Evolutionary conservation across 441 rosid genomes (phyloP), one percentile per base, ranked within the genome.

Genomic region (Croton laevigatus): DNA sequence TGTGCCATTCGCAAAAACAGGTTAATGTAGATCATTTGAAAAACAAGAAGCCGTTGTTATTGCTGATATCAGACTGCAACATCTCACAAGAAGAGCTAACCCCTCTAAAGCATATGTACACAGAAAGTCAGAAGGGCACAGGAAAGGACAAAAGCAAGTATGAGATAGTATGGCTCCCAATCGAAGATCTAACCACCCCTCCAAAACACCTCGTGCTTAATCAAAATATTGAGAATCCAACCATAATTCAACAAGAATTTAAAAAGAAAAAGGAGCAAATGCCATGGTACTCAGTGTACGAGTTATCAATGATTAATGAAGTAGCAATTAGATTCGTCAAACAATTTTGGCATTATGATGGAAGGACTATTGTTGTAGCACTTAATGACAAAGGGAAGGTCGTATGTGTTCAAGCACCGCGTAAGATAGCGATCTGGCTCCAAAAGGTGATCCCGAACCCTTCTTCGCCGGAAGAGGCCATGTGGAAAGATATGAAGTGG

Each of bases 141-240:
- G 32, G 32, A 27, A 27, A 27, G 1, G 32, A 2, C 32, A 27
- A 27, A 27, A 27, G 32, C 32, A 27, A 73, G 10, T 88, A 87
- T 68, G 97, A 87, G 81, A 75, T 93, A 19, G 87, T 91, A 22
- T 93, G 98, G 98, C 74, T 93, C 13, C 97, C 93, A 14, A 40
- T 88, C 40, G 71, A 80, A 5, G 94, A 88, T 69, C 81, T 77
- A 19, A 59, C 77, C n/a, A n/a, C n/a, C n/a, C n/a, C n/a, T n/a
- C n/a, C n/a, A n/a, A n/a, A n/a, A n/a, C n/a, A n/a, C n/a, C n/a
- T n/a, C n/a, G n/a, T n/a, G n/a, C n/a, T n/a, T n/a, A n/a, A n/a
- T n/a, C n/a, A n/a, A n/a, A n/a, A n/a, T n/a, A n/a, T n/a, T n/a
- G 2, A 44, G 16, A 37, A 77, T 68, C 32, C 13, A 38, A 6